Evolutionary conservation across 306 rosid species (phyloP).

Genomic region (Castanopsis chinensis): DNA sequence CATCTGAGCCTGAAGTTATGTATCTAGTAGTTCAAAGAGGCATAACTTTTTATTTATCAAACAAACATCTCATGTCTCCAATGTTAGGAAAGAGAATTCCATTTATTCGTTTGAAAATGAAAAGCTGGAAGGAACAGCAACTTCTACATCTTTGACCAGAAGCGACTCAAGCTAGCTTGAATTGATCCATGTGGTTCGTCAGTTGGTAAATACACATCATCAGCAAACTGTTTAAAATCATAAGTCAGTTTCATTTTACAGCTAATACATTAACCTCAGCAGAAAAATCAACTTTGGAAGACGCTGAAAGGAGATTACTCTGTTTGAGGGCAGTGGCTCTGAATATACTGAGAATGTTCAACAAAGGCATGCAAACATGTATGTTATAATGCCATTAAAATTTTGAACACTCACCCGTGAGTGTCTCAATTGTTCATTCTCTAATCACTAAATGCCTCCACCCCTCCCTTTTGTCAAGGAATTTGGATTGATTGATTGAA

Average conservation of each 20-base stretch:
- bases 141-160: slow-evolving; percentile 66
- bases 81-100: not conserved
- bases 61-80: not conserved
- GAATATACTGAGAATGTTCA: not conserved
- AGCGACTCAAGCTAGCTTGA: slow-evolving; percentile 79
- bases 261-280: slow-evolving; percentile 1
- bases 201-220: slow-evolving; percentile 91
- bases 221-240: slow-evolving; percentile 59
- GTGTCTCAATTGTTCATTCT: not conserved
- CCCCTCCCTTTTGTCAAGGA: not conserved
- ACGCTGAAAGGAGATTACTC: not conserved
- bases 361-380: not conserved
- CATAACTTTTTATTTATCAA: not conserved
- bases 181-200: slow-evolving; percentile 95
- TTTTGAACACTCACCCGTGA: not conserved
- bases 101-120: not conserved
- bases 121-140: not conserved
- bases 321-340: not conserved
- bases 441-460: not conserved
- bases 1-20: not conserved
- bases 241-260: not conserved
- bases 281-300: not conserved
- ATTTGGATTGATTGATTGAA: not conserved
- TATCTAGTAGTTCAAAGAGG: not conserved
- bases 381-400: not conserved